phyloP scores from a whole-genome alignment of 2,329 filamentous ascomycete genomes.

The Alternaria dauci region DNA sequence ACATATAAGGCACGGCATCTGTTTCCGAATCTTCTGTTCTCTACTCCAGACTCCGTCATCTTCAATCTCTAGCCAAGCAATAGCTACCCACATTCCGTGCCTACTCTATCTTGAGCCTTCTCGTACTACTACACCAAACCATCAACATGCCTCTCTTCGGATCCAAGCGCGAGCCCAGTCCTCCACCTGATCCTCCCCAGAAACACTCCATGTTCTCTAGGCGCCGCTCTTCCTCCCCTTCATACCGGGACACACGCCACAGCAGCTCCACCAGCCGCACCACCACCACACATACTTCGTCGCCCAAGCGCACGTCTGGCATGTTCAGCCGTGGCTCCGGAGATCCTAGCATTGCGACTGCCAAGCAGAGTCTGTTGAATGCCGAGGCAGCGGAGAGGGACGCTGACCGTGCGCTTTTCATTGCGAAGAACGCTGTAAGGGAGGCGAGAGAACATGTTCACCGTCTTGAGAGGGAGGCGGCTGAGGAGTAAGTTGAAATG shows the following conservation, averaged over 20 bases:
- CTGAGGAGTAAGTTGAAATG: conserved; percentile 30
- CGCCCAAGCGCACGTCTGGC: conserved; percentile 44
- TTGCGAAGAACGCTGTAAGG: conserved; percentile 66
- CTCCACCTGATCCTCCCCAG: conserved; percentile 35
- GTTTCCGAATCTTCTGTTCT: not conserved
- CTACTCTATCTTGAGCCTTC: not conserved
- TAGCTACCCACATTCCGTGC: not conserved
- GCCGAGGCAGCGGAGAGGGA: conserved; percentile 72
- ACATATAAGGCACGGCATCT: conserved; percentile 8
- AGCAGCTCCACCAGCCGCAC: conserved; percentile 23
- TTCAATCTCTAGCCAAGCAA: not conserved
- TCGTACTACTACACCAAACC: not conserved
- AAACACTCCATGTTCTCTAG: conserved; percentile 49
- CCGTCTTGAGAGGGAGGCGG: conserved; percentile 70
- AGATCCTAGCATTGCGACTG: conserved; percentile 69
- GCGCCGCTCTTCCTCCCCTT: conserved; percentile 46
- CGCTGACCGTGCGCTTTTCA: conserved; percentile 69
- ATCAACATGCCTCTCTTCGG: conserved; percentile 48
- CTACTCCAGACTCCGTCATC: not conserved
- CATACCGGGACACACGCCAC: conserved; percentile 23
- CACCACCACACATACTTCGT: conserved; percentile 31
- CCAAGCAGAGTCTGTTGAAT: conserved; percentile 67
- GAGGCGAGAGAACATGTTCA: conserved; percentile 71
- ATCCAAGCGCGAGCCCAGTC: conserved; percentile 35
- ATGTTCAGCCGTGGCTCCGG: conserved; percentile 58